Evolutionary conservation across 495 filamentous ascomycete species (phyloP).

Genomic region (Hypoxylon fragiforme): DNA sequence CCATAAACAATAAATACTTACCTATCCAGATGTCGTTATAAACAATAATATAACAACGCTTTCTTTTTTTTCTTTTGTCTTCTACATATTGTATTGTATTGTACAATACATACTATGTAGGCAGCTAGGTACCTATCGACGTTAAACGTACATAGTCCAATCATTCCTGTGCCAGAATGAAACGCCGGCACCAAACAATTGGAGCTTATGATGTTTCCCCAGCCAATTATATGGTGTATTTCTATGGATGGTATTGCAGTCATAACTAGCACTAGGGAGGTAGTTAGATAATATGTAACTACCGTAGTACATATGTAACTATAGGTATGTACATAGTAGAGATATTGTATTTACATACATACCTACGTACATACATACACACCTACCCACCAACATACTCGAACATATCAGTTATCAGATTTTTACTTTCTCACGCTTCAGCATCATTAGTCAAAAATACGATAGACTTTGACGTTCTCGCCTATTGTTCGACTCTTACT

Average conservation of each 20-base stretch:
- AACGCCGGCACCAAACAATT: constrained; percentile 11
- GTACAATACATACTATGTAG: no score
- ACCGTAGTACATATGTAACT: not conserved
- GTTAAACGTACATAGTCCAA: no score
- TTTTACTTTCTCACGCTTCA: not conserved
- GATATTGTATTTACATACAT: not conserved
- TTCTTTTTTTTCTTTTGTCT: constrained; percentile 4
- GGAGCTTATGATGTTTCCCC: not conserved
- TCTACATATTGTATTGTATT: no score
- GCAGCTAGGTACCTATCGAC: no score
- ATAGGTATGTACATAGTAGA: not conserved
- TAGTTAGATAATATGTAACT: not conserved
- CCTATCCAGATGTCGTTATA: no score
- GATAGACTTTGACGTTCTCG: not conserved
- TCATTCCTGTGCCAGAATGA: constrained; percentile 14
- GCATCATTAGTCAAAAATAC: not conserved
- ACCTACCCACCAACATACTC: no score
- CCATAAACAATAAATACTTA: no score
- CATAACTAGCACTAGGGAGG: no score
- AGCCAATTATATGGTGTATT: not conserved
- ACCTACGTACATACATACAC: not conserved
- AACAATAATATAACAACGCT: no score
- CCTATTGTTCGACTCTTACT: no score
- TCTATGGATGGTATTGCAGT: not conserved
- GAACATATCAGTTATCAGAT: not conserved